phyloP scores from a whole-genome alignment of 495 filamentous ascomycete species.

The Neurospora sp. region DNA sequence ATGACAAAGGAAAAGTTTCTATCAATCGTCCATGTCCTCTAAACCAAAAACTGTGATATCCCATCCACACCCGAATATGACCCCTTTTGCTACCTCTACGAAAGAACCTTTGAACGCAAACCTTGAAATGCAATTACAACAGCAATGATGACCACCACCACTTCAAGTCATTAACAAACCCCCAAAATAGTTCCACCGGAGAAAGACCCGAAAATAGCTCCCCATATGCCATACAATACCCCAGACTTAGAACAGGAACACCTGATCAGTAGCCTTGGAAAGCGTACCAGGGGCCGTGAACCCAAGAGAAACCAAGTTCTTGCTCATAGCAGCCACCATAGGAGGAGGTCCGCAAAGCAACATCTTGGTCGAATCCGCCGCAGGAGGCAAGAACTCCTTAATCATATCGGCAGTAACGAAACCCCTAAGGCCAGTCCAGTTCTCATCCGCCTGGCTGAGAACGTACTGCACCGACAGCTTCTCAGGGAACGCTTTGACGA shows the following conservation, averaged over 20 bases:
- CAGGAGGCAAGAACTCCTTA: constrained; percentile 14
- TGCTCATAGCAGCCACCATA: constrained; percentile 81
- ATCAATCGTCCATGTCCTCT: neutral
- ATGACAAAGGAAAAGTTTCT: neutral
- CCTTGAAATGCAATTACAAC: neutral
- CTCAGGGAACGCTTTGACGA: constrained; percentile 27
- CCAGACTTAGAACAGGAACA: constrained; percentile 64
- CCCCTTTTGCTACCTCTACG: neutral
- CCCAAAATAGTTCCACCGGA: neutral
- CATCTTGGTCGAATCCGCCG: constrained; percentile 53
- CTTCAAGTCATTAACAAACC: neutral
- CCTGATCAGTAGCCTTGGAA: constrained; percentile 72
- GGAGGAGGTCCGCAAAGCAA: constrained; percentile 74
- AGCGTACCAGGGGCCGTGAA: constrained; percentile 65
- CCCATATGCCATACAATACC: too few relatives aligned
- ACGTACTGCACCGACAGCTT: constrained; percentile 40
- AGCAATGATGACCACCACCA: neutral
- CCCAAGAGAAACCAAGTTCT: constrained; percentile 63
- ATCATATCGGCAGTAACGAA: constrained; percentile 26
- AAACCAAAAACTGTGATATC: neutral
- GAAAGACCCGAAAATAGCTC: neutral
- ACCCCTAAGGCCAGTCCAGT: constrained; percentile 23
- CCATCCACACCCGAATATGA: neutral
- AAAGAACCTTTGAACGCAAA: neutral
- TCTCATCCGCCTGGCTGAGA: constrained; percentile 22